These are phyloP conservation scores for Chaetomiaceae sp. DNA, from an alignment of 2,329 filamentous ascomycete species.

Conservation along the genomic window DNA sequence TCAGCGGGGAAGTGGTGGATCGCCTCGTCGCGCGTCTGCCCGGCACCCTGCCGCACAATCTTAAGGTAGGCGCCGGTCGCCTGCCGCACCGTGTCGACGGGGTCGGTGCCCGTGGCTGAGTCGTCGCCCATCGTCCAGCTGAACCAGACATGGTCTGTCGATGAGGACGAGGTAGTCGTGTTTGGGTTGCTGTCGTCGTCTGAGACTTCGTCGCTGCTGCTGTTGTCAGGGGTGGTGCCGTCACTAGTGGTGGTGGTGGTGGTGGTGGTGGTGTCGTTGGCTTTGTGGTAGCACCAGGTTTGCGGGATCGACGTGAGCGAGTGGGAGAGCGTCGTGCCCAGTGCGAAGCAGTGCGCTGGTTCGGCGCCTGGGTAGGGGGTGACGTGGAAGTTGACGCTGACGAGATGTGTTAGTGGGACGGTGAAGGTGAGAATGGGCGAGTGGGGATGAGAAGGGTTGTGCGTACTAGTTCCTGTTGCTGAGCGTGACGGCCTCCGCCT, in stretches of 20 bases:
- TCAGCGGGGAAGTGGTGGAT: background rate
- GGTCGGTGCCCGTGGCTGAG: background rate
- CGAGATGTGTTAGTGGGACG: background rate
- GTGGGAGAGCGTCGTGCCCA: constrained; percentile 17
- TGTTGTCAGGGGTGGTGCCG: too few species aligned
- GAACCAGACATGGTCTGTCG: constrained; percentile 13
- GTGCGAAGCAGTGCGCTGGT: constrained; percentile 11
- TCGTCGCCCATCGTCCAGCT: constrained; percentile 6
- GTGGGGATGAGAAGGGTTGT: background rate
- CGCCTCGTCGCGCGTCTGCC: constrained; percentile 9
- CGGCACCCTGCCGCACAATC: constrained; percentile 13
- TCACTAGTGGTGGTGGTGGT: constrained; percentile 1
- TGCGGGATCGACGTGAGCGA: constrained; percentile 10
- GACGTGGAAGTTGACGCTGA: constrained; percentile 21
- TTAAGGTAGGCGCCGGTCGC: constrained; percentile 9
- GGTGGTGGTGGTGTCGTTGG: background rate
- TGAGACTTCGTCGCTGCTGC: background rate
- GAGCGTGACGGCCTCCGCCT: constrained; percentile 17
- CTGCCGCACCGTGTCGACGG: background rate
- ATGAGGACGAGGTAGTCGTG: background rate
- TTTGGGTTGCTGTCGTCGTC: background rate
- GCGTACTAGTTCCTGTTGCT: constrained; percentile 18
- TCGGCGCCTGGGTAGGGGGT: constrained; percentile 1
- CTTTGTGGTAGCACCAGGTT: constrained; percentile 13
- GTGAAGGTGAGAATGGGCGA: background rate